These are phyloP conservation scores for Aspergillus sclerotiicarbonarius DNA, from an alignment of 495 filamentous ascomycete genomes.

Conservation along the genomic window DNA sequence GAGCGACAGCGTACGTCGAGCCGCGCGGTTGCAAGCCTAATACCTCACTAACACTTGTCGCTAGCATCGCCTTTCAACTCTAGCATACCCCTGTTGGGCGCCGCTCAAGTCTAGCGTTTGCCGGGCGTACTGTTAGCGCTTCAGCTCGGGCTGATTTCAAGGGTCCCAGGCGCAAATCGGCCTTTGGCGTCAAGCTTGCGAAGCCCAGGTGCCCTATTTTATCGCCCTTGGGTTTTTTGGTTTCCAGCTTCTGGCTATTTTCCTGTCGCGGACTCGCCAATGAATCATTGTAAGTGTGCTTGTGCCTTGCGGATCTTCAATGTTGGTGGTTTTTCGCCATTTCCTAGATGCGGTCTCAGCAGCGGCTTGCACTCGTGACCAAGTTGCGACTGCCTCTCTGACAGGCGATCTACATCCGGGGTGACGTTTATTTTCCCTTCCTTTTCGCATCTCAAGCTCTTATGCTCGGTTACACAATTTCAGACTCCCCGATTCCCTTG, in stretches of 20 bases:
- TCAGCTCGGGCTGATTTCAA: conserved; percentile 15
- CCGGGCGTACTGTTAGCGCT: conserved; percentile 15
- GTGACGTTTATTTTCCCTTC: conserved; percentile 17
- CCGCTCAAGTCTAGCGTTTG: conserved; percentile 16
- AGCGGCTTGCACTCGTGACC: conserved; percentile 11
- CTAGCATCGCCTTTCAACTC: conserved; percentile 8
- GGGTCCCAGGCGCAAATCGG: conserved; percentile 9
- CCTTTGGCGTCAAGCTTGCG: conserved; percentile 5
- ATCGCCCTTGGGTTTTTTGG: conserved; percentile 4
- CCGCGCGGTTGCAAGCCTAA: conserved; percentile 12
- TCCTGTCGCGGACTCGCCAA: conserved; percentile 15
- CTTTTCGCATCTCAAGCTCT: conserved; percentile 15
- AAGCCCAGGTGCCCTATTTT: not conserved
- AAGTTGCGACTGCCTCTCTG: conserved; percentile 15
- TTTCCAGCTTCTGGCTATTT: not conserved
- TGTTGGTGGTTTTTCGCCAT: not conserved
- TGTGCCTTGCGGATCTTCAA: conserved; percentile 9
- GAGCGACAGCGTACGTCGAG: conserved; percentile 7
- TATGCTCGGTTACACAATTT: conserved; percentile 20
- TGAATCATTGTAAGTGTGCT: conserved; percentile 30
- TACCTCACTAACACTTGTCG: conserved; percentile 8
- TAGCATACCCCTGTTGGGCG: conserved; percentile 16
- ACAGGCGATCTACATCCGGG: conserved; percentile 24
- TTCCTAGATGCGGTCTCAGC: not conserved
- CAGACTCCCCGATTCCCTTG: conserved; percentile 18